These are phyloP conservation scores for Antitrichia curtipendula DNA, from an alignment of 225 moss, liverwort and hornwort genomes.

Conservation along the genomic window DNA sequence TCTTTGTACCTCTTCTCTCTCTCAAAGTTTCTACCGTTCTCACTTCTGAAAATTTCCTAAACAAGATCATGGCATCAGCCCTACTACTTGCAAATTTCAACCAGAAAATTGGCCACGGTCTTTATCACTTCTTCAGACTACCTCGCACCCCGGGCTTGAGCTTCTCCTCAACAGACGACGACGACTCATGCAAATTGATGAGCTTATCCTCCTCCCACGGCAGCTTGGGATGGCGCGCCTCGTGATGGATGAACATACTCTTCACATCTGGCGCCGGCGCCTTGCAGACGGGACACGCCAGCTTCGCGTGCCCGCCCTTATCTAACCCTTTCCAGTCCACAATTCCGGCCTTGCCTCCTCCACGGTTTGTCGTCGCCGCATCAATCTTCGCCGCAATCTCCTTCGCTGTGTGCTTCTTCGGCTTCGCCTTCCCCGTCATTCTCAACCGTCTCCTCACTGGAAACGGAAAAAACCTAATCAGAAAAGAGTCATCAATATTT, in stretches of 20 bases:
- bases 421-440: conserved; percentile 90
- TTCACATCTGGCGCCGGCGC: conserved; percentile 66
- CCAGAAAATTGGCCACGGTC: too few species aligned
- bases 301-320: conserved; percentile 81
- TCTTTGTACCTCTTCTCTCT: too few species aligned
- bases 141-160: conserved; percentile 68
- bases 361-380: conserved; percentile 79
- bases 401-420: conserved; percentile 86
- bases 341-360: conserved; percentile 72
- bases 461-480: too few species aligned
- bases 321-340: conserved; percentile 73
- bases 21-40: too few species aligned
- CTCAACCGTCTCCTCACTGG: not conserved
- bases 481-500: too few species aligned
- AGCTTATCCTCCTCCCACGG: conserved; percentile 68
- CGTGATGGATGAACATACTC: conserved; percentile 81
- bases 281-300: conserved; percentile 69
- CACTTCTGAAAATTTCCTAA: too few species aligned
- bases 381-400: conserved; percentile 82
- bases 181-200: conserved; percentile 35
- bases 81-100: too few species aligned
- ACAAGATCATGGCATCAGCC: too few species aligned
- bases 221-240: conserved; percentile 71
- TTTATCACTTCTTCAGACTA: conserved; percentile 65
- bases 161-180: not conserved